phyloP scores from a whole-genome alignment of 768 basidiomycete species.

The Tremella mesenterica region DNA sequence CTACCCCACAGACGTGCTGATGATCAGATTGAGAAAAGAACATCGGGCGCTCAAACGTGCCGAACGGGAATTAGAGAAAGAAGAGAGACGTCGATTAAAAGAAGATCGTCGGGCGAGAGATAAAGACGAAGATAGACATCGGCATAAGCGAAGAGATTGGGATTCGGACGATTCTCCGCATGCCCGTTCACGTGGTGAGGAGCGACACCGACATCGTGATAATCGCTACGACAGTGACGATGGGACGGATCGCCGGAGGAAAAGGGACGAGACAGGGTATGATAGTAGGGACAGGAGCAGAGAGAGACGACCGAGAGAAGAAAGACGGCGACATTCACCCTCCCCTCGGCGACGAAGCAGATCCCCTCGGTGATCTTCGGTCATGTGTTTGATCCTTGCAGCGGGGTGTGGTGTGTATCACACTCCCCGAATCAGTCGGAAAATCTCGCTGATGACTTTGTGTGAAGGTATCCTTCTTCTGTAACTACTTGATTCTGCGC shows the following conservation, averaged over 20 bases:
- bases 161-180: conserved; percentile 1
- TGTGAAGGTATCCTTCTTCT: no score
- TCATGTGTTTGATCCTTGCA: no score
- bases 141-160: conserved; percentile 1
- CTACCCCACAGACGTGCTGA: background rate
- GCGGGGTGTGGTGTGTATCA: no score
- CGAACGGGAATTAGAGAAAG: conserved; percentile 30
- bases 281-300: conserved; percentile 3
- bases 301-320: conserved; percentile 3
- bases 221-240: background rate
- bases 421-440: no score
- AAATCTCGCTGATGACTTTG: no score
- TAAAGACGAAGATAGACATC: conserved; percentile 8
- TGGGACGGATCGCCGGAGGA: background rate
- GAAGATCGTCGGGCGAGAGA: conserved; percentile 12
- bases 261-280: conserved; percentile 1
- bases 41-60: conserved; percentile 32
- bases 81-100: conserved; percentile 23
- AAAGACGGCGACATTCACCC: no score
- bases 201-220: conserved; percentile 8
- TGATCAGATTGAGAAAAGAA: conserved; percentile 33
- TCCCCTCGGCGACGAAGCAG: no score
- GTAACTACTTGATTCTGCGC: no score
- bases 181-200: conserved; percentile 3
- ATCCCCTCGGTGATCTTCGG: no score